Evolutionary conservation across 768 basidiomycete genomes (phyloP).

Genomic region (Myochromella boudieri): DNA sequence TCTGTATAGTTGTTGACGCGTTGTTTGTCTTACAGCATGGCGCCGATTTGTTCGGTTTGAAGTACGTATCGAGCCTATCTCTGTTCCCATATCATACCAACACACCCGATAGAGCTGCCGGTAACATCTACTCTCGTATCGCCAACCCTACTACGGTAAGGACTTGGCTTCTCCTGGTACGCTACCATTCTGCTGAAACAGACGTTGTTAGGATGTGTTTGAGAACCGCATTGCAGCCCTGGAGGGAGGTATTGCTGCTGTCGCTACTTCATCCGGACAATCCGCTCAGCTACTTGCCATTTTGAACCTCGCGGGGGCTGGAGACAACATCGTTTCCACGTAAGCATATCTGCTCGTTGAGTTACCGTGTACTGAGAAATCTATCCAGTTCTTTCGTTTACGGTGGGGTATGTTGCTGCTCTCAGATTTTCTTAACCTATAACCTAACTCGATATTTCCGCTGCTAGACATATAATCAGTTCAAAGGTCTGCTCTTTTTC

Average conservation of each 20-base stretch:
- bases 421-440: not conserved
- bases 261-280: constrained; percentile 75
- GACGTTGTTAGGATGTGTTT: constrained; percentile 58
- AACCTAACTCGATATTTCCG: not conserved
- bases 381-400: constrained; percentile 57
- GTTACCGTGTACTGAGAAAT: constrained; percentile 5
- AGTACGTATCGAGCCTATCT: constrained; percentile 25
- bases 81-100: not conserved
- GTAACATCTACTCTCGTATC: constrained; percentile 70
- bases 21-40: constrained; percentile 47
- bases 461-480: constrained; percentile 68
- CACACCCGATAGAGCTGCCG: constrained; percentile 39
- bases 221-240: constrained; percentile 78
- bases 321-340: constrained; percentile 82
- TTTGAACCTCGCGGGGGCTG: constrained; percentile 53
- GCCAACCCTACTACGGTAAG: constrained; percentile 65
- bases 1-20: too few species aligned
- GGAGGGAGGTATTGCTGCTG: constrained; percentile 77
- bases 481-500: constrained; percentile 44
- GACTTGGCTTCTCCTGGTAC: constrained; percentile 4
- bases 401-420: constrained; percentile 45
- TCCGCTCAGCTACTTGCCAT: constrained; percentile 78
- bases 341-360: too few species aligned
- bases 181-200: not conserved
- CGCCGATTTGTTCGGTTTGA: constrained; percentile 71